Base-by-base conservation (phyloP, 2,329 filamentous ascomycete species). In the Leptographium galeiforme region DNA sequence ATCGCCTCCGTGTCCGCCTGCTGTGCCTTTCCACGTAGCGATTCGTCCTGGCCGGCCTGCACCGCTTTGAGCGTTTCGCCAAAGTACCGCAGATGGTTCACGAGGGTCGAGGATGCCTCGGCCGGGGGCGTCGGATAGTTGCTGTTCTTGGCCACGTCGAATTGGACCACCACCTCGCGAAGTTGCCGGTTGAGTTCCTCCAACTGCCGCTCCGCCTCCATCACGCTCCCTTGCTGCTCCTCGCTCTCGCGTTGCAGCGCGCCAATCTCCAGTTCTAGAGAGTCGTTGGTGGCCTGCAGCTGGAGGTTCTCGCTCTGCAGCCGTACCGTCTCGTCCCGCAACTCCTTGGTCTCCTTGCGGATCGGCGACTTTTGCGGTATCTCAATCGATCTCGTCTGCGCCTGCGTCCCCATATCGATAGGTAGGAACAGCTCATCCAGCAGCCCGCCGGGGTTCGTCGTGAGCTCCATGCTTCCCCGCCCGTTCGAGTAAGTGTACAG, bases 371-470 rank as follows among this genome's bases (percentile, higher is more conserved):
- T 80, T 36, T 74, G 60, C n/a, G 78, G 77, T 12, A 81, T 80
- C 54, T 78, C 75, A n/a, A 80, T 72, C 30, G 69, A 63, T 51
- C 72, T 45, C 11, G 16, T 71, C 54, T 71, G 50, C 25, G 34
- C 74, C 57, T 86, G 81, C 19, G 83, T 66, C 55, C 79, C 77
- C 58, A 89, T 77, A 59, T 89, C 85, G 7, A 85, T 77, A 12
- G 82, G 76, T 51, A 78, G 73, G 63, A 90, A 93, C 8, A 89
- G 70, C 58, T 93, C 87, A 61, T 94, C 87, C 61, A 95, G 89
- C 48, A 84, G 77, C 55, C 81, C 70, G 8, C 79, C 76, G 16
- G 79, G 77, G 41, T 71, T 13, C 71, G 1, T 72, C 64, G 18
- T 39, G 43, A 38, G 73, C 38, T 80, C 78, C 57, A 79, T 63